Evolutionary conservation across 305 asterid genomes (phyloP), one percentile per base, ranked within the genome.

Genomic region (Nicotiana rustica): DNA sequence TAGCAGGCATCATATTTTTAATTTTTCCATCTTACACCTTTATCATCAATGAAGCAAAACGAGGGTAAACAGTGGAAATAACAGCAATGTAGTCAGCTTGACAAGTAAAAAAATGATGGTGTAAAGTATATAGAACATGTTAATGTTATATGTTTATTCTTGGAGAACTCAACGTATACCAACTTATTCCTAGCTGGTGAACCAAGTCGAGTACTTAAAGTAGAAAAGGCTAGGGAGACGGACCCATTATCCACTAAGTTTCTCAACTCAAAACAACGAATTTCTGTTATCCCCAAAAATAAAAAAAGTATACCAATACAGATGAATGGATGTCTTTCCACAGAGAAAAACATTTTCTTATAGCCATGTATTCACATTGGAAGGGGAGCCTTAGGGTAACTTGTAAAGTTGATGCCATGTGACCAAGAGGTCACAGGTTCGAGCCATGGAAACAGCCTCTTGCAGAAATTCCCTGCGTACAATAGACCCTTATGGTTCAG

Each of bases 31-130:
- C 29, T 52, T 49, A 52, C 65, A 75, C 65, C 47, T 52, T 52
- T 75, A 15, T 75, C 17, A 73, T 33, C 64, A 52, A 33, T 75
- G 44, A 75, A 52, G 25, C 29, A 75, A 49, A 75, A 29, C 18
- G 21, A 52, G 80, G 80, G 80, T 25, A 75, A 75, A 29, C 79
- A 75, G 55, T 15, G 80, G 41, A 75, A 52, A 75, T 29, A 55
- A 29, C 21, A 75, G 6, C 62, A 21, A 47, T 75, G 47, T 75
- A 15, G 60, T 71, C 49, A 10, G 47, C 79, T 52, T 75, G 44
- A 73, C 80, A 29, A 75, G 47, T 25, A 52, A 52, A 75, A 75
- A 52, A 10, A 7, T 4, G 59, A 10, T 52, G 59, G 59, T 52
- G 17, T 52, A 52, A 17, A 52, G 5, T 52, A 52, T 10, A 49